Evolutionary conservation across 345 rosid species (phyloP).

Genomic region (Acer saccharum): DNA sequence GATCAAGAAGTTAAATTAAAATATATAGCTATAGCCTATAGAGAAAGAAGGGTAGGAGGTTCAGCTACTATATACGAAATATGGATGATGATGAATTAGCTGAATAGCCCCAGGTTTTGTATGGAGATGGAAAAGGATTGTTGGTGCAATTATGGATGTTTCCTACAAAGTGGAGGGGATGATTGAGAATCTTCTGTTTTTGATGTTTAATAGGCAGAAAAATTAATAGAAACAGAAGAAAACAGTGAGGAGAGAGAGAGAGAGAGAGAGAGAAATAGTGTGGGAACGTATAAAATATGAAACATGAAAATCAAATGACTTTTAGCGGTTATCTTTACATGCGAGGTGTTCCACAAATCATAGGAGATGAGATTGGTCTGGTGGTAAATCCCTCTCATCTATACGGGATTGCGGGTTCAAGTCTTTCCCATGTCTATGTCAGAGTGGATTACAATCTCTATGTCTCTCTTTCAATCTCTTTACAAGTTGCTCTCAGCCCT

Average conservation of each 20-base stretch:
- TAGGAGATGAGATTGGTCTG: too few species aligned
- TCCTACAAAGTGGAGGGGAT: conserved; percentile 57
- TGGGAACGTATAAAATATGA: not conserved
- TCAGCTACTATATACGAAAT: not conserved
- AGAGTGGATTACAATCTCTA: too few species aligned
- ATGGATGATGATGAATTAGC: conserved; percentile 8
- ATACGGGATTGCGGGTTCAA: too few species aligned
- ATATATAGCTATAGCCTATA: not conserved
- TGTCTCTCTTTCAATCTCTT: too few species aligned
- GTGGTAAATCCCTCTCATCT: too few species aligned
- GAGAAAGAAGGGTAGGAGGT: not conserved
- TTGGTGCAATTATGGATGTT: conserved; percentile 62
- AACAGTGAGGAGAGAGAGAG: not conserved
- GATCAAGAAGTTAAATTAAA: not conserved
- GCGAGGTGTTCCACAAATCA: too few species aligned
- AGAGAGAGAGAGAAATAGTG: not conserved
- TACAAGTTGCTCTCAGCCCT: too few species aligned
- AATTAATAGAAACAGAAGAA: not conserved
- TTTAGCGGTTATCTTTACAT: too few species aligned
- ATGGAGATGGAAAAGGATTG: conserved; percentile 28
- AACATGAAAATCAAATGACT: not conserved
- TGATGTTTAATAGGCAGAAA: conserved; percentile 15
- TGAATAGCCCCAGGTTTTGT: conserved; percentile 31
- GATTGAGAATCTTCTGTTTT: conserved; percentile 50
- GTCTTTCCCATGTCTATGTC: too few species aligned